These are phyloP conservation scores for Geranium incanum DNA, from an alignment of 441 rosid species.

Conservation along the genomic window DNA sequence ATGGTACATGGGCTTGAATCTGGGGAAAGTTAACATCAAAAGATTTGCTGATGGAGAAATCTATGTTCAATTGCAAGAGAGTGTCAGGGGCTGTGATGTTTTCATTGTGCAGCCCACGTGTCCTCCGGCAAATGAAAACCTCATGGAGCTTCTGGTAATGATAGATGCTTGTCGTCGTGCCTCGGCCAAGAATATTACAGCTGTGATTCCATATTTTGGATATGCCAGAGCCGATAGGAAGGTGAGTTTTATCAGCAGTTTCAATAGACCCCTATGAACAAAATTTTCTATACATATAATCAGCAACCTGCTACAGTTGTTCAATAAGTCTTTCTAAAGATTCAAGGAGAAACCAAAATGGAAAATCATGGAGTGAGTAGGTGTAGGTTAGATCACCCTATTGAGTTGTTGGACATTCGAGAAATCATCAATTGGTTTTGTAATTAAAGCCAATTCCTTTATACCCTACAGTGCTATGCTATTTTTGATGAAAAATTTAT, in stretches of 20 bases:
- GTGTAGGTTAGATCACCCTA: not conserved
- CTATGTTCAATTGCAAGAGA: conserved; percentile 62
- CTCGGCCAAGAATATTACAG: conserved; percentile 63
- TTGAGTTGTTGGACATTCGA: not conserved
- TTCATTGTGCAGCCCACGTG: conserved; percentile 62
- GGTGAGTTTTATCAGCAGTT: conserved; percentile 25
- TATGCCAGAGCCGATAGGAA: conserved; percentile 75
- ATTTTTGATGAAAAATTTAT: not conserved
- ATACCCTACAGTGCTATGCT: not conserved
- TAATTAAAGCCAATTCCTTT: not conserved
- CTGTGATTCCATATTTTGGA: conserved; percentile 69
- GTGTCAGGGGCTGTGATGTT: conserved; percentile 71
- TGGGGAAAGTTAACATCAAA: conserved; percentile 58
- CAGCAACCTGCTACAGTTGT: not conserved
- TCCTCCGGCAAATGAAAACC: conserved; percentile 69
- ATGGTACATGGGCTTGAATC: conserved; percentile 64
- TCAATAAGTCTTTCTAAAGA: conserved; percentile 1
- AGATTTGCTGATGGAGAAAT: conserved; percentile 71
- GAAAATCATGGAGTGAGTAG: conserved; percentile 1
- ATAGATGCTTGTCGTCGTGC: conserved; percentile 73
- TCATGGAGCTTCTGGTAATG: conserved; percentile 68
- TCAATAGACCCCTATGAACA: not conserved
- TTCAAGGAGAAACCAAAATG: not conserved
- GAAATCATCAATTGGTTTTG: not conserved
- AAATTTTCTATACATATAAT: not conserved